Conservation (phyloP, 768 basidiomycete species). For the Phaffia tasmanica region DNA sequence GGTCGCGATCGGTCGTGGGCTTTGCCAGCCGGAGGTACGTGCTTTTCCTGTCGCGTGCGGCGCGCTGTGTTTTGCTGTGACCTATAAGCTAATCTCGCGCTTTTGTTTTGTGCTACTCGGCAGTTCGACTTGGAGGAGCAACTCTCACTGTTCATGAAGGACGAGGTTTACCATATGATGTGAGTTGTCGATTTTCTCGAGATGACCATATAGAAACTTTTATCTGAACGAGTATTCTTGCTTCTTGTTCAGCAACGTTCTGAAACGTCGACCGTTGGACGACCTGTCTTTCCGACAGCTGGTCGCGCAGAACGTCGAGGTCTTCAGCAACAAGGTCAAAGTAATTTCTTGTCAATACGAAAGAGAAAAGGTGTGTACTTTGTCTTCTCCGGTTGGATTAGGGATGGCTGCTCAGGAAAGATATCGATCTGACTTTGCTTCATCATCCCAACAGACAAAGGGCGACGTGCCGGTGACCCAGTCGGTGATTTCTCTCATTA, state of each 20-base stretch:
- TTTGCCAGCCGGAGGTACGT: constrained; percentile 81
- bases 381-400: not conserved
- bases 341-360: constrained; percentile 76
- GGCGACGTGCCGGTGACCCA: constrained; percentile 20
- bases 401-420: no score
- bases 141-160: constrained; percentile 78
- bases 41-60: not conserved
- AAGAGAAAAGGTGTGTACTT: constrained; percentile 55
- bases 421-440: not conserved
- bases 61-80: not conserved
- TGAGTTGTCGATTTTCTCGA: not conserved
- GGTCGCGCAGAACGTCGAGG: constrained; percentile 51
- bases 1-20: constrained; percentile 77
- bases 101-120: constrained; percentile 7
- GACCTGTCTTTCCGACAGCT: constrained; percentile 43
- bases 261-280: constrained; percentile 52
- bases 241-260: constrained; percentile 39
- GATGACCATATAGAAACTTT: not conserved
- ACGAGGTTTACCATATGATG: constrained; percentile 54
- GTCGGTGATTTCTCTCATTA: constrained; percentile 25
- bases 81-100: not conserved
- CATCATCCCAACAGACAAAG: constrained; percentile 8
- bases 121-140: constrained; percentile 89
- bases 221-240: constrained; percentile 49
- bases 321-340: constrained; percentile 67